Conservation (phyloP, 768 basidiomycete species). For the Sarcomyxa edulis region DNA sequence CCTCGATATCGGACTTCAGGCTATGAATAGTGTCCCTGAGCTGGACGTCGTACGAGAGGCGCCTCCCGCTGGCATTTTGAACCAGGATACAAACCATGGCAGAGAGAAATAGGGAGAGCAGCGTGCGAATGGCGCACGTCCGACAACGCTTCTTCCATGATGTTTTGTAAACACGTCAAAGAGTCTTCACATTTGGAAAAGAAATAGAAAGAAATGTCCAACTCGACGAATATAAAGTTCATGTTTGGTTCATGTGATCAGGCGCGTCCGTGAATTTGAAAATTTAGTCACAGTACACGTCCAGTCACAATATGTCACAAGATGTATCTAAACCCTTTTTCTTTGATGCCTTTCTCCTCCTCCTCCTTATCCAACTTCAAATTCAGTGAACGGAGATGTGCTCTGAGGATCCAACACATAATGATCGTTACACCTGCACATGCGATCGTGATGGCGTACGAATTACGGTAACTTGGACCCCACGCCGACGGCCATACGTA, state of each 20-base stretch:
- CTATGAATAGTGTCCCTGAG: neutral
- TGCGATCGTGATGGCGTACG: slow-evolving; percentile 70
- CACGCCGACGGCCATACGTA: slow-evolving; percentile 66
- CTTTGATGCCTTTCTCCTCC: slow-evolving; percentile 21
- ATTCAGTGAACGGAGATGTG: slow-evolving; percentile 38
- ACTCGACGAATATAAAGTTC: neutral
- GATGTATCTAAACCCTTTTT: slow-evolving; percentile 40
- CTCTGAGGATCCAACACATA: slow-evolving; percentile 45
- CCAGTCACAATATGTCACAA: slow-evolving; percentile 21
- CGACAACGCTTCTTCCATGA: no score
- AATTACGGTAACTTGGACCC: slow-evolving; percentile 66
- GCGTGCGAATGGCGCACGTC: no score
- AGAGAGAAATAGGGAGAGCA: no score
- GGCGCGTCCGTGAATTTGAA: no score
- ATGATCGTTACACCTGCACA: slow-evolving; percentile 44
- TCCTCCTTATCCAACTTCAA: slow-evolving; percentile 32
- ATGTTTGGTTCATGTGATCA: no score
- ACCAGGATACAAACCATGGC: no score
- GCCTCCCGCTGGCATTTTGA: no score
- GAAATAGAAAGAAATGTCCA: neutral
- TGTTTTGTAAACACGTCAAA: no score
- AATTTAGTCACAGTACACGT: no score
- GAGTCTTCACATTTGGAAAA: neutral
- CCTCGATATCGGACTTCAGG: neutral
- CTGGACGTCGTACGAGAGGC: no score